A percentile compares a stretch with the other conserved stretches of the same genome.
These are phyloP conservation scores for Silene noctiflora DNA, from an alignment of 179 eudicot species.

Conservation along the genomic window DNA sequence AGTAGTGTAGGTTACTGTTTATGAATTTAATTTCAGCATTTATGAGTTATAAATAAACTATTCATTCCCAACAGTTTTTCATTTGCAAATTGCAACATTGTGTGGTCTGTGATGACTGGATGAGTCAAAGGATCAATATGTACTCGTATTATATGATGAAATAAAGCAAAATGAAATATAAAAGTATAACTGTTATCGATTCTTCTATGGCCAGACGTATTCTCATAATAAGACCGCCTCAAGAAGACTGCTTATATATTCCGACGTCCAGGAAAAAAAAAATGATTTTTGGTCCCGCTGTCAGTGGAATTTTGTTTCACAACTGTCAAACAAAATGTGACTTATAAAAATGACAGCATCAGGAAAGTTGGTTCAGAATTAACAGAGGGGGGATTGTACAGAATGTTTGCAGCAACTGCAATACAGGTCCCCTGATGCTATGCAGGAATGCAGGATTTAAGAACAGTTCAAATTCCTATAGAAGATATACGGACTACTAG, in stretches of 20 bases:
- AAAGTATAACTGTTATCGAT: too few species aligned
- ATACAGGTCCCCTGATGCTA: slow-evolving; percentile 1
- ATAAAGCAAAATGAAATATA: neutral
- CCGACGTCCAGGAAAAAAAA: too few species aligned
- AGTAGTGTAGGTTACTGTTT: neutral
- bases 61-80: slow-evolving; percentile 17
- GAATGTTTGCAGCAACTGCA: slow-evolving; percentile 8
- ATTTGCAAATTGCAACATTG: slow-evolving; percentile 1
- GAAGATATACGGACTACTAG: neutral
- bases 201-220: too few species aligned
- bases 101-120: neutral
- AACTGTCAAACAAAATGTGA: neutral
- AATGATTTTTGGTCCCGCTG: neutral
- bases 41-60: neutral
- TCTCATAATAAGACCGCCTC: too few species aligned
- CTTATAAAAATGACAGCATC: neutral
- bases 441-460: neutral
- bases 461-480: neutral
- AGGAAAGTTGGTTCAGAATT: neutral
- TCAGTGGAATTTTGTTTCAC: too few species aligned
- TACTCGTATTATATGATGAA: neutral
- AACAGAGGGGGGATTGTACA: neutral
- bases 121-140: neutral
- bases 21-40: slow-evolving; percentile 18
- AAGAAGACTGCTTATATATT: too few species aligned